These are phyloP conservation scores for Tylopilus rubrobrunneus DNA, from an alignment of 768 basidiomycete genomes.

Conservation along the genomic window DNA sequence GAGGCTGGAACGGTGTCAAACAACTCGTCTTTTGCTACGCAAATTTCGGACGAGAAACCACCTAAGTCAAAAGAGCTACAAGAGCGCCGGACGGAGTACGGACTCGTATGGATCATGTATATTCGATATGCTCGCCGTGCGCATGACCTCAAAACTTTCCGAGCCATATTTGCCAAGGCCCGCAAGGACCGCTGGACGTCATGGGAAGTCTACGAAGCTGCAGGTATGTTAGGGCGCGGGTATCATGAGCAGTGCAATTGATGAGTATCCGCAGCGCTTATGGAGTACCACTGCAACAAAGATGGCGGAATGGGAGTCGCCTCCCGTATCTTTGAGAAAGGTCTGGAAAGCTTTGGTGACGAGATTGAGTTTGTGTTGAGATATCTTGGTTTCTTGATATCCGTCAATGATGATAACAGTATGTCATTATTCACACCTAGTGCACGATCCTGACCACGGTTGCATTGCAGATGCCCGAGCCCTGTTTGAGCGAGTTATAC, in stretches of 20 bases:
- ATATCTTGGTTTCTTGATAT: slow-evolving; percentile 90
- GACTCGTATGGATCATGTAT: slow-evolving; percentile 82
- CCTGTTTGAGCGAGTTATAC: slow-evolving; percentile 85
- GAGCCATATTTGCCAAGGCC: slow-evolving; percentile 77
- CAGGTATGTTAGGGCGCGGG: slow-evolving; percentile 47
- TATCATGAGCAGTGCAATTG: slow-evolving; percentile 2
- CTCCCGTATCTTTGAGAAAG: slow-evolving; percentile 90
- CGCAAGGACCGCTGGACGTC: slow-evolving; percentile 71
- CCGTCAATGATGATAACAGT: slow-evolving; percentile 96
- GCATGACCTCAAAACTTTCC: slow-evolving; percentile 78
- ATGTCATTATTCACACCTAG: slow-evolving; percentile 28
- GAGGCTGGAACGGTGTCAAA: slow-evolving; percentile 35
- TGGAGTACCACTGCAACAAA: slow-evolving; percentile 91
- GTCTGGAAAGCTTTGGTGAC: slow-evolving; percentile 76
- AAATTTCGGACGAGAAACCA: slow-evolving; percentile 50
- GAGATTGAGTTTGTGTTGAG: slow-evolving; percentile 83
- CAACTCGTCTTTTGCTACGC: slow-evolving; percentile 48
- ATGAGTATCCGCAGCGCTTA: slow-evolving; percentile 55
- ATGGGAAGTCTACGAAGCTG: slow-evolving; percentile 94
- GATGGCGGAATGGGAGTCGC: slow-evolving; percentile 71
- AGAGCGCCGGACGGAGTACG: slow-evolving; percentile 61
- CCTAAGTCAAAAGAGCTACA: slow-evolving; percentile 52
- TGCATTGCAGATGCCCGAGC: slow-evolving; percentile 79
- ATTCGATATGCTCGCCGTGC: slow-evolving; percentile 90
- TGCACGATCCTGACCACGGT: slow-evolving; percentile 6